Percentiles rank a stretch among this genome's conserved stretches.
Evolutionary conservation across 73 alveolate genomes (phyloP).

Genomic region (Stentor roeselii): DNA sequence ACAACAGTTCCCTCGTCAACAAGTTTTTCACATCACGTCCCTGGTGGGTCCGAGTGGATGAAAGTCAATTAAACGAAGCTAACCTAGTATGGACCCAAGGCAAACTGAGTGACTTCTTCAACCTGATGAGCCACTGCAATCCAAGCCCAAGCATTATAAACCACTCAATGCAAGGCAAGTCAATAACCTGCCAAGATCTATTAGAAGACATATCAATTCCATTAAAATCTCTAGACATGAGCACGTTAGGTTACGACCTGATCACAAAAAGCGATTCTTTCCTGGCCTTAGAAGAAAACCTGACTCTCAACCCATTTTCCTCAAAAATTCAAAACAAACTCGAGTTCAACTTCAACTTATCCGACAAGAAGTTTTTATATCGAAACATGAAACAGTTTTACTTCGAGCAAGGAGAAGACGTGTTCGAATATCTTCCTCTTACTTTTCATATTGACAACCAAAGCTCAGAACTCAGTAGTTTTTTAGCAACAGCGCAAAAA

Average conservation of each 20-base stretch:
- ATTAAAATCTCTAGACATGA: background rate
- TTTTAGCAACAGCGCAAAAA: slow-evolving; percentile 7
- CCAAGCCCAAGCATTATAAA: background rate
- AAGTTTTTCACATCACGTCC: slow-evolving; percentile 50
- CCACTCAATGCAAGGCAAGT: background rate
- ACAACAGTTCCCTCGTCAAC: slow-evolving; percentile 59
- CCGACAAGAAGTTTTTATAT: slow-evolving; percentile 77
- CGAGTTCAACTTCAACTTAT: slow-evolving; percentile 64
- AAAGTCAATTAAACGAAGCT: slow-evolving; percentile 23
- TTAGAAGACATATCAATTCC: background rate
- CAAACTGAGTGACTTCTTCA: background rate
- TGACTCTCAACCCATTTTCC: background rate
- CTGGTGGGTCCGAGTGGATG: slow-evolving; percentile 74
- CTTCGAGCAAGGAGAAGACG: slow-evolving; percentile 46
- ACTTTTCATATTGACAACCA: slow-evolving; percentile 77
- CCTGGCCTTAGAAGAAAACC: background rate
- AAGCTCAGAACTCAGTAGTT: slow-evolving; percentile 39
- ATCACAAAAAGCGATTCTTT: background rate
- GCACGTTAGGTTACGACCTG: background rate
- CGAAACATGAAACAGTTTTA: slow-evolving; percentile 68
- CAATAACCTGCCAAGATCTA: background rate
- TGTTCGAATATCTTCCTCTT: slow-evolving; percentile 63
- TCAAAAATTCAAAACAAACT: slow-evolving; percentile 43
- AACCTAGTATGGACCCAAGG: slow-evolving; percentile 53
- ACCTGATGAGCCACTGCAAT: too few species aligned